Conservation (phyloP, 208 protist genomes). For the Leishmania guyanensis region DNA sequence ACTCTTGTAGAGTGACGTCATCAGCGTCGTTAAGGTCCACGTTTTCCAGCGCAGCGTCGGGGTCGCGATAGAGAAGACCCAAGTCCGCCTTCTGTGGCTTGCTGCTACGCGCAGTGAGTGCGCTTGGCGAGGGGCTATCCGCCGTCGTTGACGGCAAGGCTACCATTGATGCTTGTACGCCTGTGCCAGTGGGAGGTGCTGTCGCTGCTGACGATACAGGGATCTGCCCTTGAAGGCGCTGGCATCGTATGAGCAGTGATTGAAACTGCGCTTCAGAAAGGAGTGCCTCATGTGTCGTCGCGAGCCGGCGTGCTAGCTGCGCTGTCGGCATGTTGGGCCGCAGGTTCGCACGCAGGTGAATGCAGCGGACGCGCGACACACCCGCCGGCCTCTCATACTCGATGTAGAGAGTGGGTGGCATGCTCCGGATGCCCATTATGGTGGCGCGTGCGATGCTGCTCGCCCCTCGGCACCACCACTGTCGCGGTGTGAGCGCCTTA, state of each 20-base stretch:
- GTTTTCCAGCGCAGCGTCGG: constrained; percentile 80
- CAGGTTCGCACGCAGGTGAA: constrained; percentile 43
- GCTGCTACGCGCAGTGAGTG: background rate
- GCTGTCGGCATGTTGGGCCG: constrained; percentile 38
- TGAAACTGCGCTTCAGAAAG: constrained; percentile 66
- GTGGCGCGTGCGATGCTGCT: constrained; percentile 10
- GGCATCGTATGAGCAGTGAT: constrained; percentile 59
- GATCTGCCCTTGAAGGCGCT: constrained; percentile 41
- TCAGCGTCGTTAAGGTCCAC: constrained; percentile 91
- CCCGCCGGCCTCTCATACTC: constrained; percentile 49
- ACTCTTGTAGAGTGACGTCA: constrained; percentile 85
- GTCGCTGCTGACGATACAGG: background rate
- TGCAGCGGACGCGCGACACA: constrained; percentile 29
- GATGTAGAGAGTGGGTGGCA: constrained; percentile 54
- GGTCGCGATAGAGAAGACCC: constrained; percentile 87
- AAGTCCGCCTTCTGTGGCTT: constrained; percentile 83
- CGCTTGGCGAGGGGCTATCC: background rate
- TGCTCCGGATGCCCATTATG: constrained; percentile 41
- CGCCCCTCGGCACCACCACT: constrained; percentile 56
- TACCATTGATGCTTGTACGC: background rate
- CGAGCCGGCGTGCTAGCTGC: constrained; percentile 58
- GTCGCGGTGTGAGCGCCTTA: constrained; percentile 42
- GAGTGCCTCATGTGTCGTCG: constrained; percentile 56
- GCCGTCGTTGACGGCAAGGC: background rate
- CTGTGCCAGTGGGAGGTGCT: background rate